Evolutionary conservation across 2,329 filamentous ascomycete species (phyloP).

Genomic region (Neofusicoccum kwambonambiense): DNA sequence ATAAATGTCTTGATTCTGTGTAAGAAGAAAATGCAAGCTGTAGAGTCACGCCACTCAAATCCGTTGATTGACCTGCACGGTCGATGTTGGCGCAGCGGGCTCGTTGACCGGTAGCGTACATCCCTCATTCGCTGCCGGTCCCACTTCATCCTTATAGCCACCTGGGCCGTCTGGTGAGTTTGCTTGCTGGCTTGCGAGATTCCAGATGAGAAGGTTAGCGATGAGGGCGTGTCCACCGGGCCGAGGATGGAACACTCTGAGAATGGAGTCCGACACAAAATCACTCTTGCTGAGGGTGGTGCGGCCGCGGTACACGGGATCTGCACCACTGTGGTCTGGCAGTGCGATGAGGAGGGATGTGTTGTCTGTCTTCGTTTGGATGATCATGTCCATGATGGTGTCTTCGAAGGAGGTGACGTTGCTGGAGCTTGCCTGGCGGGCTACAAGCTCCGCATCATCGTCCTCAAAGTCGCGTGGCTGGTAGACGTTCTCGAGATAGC

Average conservation of each 20-base stretch:
- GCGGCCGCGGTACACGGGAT: not conserved
- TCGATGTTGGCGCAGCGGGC: too few relatives aligned
- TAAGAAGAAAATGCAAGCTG: too few relatives aligned
- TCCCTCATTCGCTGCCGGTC: not conserved
- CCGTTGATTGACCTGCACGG: too few relatives aligned
- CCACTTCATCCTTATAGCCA: not conserved
- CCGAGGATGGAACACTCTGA: slow-evolving; percentile 32
- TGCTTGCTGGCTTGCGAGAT: slow-evolving; percentile 18
- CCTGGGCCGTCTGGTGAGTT: not conserved
- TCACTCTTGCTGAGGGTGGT: not conserved
- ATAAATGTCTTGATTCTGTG: too few relatives aligned
- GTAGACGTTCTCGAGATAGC: not conserved
- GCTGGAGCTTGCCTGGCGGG: not conserved
- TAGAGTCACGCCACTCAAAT: too few relatives aligned
- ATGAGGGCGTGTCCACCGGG: slow-evolving; percentile 28
- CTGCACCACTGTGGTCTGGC: not conserved
- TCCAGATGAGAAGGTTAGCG: slow-evolving; percentile 25
- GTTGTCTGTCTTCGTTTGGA: not conserved
- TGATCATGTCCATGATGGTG: not conserved
- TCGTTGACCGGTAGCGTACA: not conserved
- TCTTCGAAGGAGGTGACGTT: not conserved
- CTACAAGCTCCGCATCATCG: not conserved
- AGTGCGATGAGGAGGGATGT: not conserved
- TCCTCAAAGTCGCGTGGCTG: not conserved
- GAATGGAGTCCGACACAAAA: slow-evolving; percentile 26